phyloP scores from a whole-genome alignment of 78 protist genomes.

The Protostelium mycophagum region DNA sequence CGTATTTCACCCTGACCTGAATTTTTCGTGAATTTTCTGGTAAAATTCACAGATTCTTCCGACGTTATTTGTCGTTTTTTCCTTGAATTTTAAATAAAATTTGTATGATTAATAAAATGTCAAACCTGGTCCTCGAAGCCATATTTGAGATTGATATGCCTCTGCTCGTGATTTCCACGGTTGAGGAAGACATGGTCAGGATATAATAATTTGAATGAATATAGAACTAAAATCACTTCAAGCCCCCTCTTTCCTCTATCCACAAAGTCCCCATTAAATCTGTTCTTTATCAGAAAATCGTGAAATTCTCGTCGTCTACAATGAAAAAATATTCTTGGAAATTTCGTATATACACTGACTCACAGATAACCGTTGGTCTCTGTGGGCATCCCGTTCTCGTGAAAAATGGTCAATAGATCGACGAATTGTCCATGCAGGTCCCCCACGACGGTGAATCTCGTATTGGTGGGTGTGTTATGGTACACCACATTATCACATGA shows the following conservation, averaged over 20 bases:
- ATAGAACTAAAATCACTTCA: constrained; percentile 76
- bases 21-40: background rate
- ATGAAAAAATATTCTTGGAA: background rate
- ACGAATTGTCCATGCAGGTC: constrained; percentile 92
- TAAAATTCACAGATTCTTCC: background rate
- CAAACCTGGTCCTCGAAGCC: constrained; percentile 24
- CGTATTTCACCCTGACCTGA: background rate
- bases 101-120: too few species aligned
- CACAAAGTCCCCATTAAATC: constrained; percentile 94
- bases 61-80: background rate
- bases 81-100: too few species aligned
- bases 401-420: constrained; percentile 81
- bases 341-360: background rate
- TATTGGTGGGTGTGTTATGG: background rate
- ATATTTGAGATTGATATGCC: constrained; percentile 7
- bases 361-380: background rate
- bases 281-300: too few species aligned
- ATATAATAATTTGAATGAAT: constrained; percentile 75
- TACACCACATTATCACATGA: background rate
- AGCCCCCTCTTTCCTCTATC: constrained; percentile 79
- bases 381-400: constrained; percentile 84
- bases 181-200: constrained; percentile 76
- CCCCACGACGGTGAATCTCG: constrained; percentile 49
- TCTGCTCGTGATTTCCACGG: constrained; percentile 77
- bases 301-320: constrained; percentile 15